A percentile compares a stretch with the other conserved stretches of the same genome.
phyloP scores from a whole-genome alignment of 2,329 filamentous ascomycete species.

The Corynespora cassiicola region DNA sequence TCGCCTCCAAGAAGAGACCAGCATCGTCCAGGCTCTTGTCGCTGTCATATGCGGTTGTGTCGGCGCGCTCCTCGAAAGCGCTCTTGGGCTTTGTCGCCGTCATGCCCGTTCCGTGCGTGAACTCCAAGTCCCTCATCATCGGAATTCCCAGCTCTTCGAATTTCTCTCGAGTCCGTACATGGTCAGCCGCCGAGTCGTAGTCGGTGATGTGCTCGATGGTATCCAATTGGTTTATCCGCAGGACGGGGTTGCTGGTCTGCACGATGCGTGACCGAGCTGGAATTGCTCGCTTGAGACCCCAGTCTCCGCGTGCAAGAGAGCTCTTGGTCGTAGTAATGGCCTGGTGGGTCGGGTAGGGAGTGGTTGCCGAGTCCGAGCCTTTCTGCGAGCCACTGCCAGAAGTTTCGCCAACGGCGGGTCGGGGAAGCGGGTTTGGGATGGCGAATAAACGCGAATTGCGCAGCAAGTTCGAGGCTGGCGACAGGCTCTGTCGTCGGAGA shows the following conservation, averaged over 20 bases:
- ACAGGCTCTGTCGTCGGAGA: slow-evolving; percentile 47
- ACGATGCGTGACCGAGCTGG: slow-evolving; percentile 74
- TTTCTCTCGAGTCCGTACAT: slow-evolving; percentile 80
- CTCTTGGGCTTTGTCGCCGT: slow-evolving; percentile 18
- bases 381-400: slow-evolving; percentile 57
- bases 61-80: slow-evolving; percentile 40
- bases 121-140: slow-evolving; percentile 56
- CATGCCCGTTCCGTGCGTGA: slow-evolving; percentile 25
- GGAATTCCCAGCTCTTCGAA: slow-evolving; percentile 83
- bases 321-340: slow-evolving; percentile 78
- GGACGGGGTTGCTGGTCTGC: slow-evolving; percentile 71
- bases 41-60: slow-evolving; percentile 38
- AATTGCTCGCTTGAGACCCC: slow-evolving; percentile 88
- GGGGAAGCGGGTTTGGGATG: slow-evolving; percentile 76
- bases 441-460: slow-evolving; percentile 90
- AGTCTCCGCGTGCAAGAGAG: slow-evolving; percentile 81
- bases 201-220: slow-evolving; percentile 89
- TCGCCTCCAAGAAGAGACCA: slow-evolving; percentile 28
- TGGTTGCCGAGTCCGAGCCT: slow-evolving; percentile 73
- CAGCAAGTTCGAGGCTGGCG: slow-evolving; percentile 72
- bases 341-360: slow-evolving; percentile 80
- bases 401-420: slow-evolving; percentile 55
- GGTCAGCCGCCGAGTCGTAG: slow-evolving; percentile 82
- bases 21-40: slow-evolving; percentile 33
- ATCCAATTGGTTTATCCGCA: slow-evolving; percentile 81